A percentile compares a stretch with the other conserved stretches of the same genome.
These are phyloP conservation scores for Sporothrix schenckii DNA, from an alignment of 2,329 filamentous ascomycete species.

Conservation along the genomic window DNA sequence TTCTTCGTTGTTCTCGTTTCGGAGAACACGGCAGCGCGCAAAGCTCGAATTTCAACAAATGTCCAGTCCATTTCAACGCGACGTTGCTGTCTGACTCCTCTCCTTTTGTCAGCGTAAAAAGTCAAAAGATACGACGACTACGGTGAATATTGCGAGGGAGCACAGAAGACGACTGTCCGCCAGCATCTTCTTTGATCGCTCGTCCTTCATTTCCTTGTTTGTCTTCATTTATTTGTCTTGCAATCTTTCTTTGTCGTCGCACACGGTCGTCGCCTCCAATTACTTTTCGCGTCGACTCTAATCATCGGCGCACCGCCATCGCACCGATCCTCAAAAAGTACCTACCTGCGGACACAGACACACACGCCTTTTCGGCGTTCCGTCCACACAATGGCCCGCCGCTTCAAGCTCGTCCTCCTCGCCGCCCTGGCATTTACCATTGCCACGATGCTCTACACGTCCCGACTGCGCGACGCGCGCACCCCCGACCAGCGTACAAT, in stretches of 20 bases:
- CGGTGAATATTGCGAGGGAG: background rate
- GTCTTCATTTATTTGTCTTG: background rate
- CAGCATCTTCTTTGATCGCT: background rate
- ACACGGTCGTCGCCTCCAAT: background rate
- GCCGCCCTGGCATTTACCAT: constrained; percentile 66
- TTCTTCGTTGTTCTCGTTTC: background rate
- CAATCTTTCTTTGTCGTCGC: background rate
- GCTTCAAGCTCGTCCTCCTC: constrained; percentile 68
- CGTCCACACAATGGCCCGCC: constrained; percentile 62
- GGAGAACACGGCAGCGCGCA: too few relatives aligned
- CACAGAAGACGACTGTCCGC: background rate
- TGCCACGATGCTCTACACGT: constrained; percentile 72
- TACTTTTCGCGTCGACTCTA: background rate
- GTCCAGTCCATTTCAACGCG: background rate
- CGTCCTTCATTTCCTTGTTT: background rate
- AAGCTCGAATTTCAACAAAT: too few relatives aligned
- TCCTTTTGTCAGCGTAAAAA: constrained; percentile 11
- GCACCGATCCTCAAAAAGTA: too few relatives aligned
- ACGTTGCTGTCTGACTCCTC: background rate
- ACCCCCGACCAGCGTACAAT: constrained; percentile 49
- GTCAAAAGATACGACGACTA: background rate
- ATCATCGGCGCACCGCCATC: background rate
- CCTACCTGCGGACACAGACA: too few relatives aligned
- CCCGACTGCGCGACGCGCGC: constrained; percentile 56
- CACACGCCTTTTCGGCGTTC: background rate